Conservation (phyloP, 202 grass and related monocot species). For the Elaeis oleifera region DNA sequence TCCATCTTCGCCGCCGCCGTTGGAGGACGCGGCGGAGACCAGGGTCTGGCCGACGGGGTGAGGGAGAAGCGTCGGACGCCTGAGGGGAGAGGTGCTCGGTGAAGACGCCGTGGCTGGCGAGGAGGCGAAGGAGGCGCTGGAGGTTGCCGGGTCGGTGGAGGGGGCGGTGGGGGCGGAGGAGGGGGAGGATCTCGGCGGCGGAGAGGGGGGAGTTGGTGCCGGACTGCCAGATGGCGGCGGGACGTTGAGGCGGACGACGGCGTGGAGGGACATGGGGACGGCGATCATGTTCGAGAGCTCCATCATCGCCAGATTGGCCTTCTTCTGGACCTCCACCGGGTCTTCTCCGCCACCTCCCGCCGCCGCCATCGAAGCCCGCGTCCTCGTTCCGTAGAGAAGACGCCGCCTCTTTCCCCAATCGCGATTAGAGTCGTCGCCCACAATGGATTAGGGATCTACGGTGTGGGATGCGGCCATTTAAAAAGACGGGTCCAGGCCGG, state of each 20-base stretch:
- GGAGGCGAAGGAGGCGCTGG: slow-evolving; percentile 70
- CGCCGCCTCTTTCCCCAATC: too few species aligned
- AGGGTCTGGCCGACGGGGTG: slow-evolving; percentile 58
- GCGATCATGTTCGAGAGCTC: slow-evolving; percentile 84
- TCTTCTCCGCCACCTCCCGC: not conserved
- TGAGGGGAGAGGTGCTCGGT: slow-evolving; percentile 28
- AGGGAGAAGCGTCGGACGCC: slow-evolving; percentile 44
- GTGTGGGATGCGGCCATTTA: too few species aligned
- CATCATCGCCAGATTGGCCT: slow-evolving; percentile 53
- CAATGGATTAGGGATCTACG: too few species aligned
- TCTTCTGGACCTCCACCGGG: slow-evolving; percentile 15
- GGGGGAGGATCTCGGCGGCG: slow-evolving; percentile 47
- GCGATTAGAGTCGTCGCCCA: too few species aligned
- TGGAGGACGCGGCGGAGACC: slow-evolving; percentile 1
- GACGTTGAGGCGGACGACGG: slow-evolving; percentile 59
- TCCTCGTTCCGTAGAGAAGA: too few species aligned
- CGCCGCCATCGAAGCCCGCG: slow-evolving; percentile 2
- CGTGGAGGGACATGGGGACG: slow-evolving; percentile 77
- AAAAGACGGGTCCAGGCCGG: too few species aligned
- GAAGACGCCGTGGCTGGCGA: slow-evolving; percentile 64
- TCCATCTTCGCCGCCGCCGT: not conserved
- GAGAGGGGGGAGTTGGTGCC: slow-evolving; percentile 50
- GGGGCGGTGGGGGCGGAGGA: slow-evolving; percentile 12
- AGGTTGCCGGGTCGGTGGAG: slow-evolving; percentile 37
- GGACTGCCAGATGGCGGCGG: slow-evolving; percentile 36